Evolutionary conservation across 768 basidiomycete genomes (phyloP).

Genomic region (Podaxis carcinomalis): DNA sequence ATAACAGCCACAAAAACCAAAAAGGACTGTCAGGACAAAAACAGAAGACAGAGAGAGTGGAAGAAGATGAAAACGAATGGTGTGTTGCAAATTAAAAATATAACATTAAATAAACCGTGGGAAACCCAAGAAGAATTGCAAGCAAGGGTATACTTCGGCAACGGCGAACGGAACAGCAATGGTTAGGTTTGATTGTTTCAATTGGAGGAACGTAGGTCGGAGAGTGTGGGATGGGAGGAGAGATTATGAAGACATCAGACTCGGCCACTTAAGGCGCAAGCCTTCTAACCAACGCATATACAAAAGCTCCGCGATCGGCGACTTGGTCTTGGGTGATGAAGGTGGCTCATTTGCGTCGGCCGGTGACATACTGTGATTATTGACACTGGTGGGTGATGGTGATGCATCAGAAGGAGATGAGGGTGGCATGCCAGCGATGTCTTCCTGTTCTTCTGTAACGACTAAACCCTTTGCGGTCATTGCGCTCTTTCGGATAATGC

Average conservation of each 20-base stretch:
- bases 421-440: constrained; percentile 46
- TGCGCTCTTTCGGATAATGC: constrained; percentile 74
- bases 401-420: constrained; percentile 26
- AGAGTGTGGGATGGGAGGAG: not conserved
- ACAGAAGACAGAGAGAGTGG: not conserved
- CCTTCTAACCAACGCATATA: constrained; percentile 98
- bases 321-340: constrained; percentile 51
- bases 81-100: constrained; percentile 1
- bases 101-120: not conserved
- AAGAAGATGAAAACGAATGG: not conserved
- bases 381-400: constrained; percentile 14
- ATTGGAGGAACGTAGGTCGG: not conserved
- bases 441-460: constrained; percentile 79
- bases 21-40: not conserved
- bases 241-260: constrained; percentile 37
- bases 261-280: constrained; percentile 87
- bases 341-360: constrained; percentile 38
- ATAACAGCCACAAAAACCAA: not conserved
- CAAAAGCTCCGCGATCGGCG: constrained; percentile 92
- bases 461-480: constrained; percentile 83
- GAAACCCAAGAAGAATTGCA: not conserved
- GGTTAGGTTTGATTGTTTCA: not conserved
- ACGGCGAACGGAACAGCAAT: not conserved
- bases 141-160: constrained; percentile 1
- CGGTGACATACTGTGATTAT: constrained; percentile 13